Evolutionary conservation across 371 early-diverging fungal genomes (phyloP).

Genomic region (Batkoa obscura): DNA sequence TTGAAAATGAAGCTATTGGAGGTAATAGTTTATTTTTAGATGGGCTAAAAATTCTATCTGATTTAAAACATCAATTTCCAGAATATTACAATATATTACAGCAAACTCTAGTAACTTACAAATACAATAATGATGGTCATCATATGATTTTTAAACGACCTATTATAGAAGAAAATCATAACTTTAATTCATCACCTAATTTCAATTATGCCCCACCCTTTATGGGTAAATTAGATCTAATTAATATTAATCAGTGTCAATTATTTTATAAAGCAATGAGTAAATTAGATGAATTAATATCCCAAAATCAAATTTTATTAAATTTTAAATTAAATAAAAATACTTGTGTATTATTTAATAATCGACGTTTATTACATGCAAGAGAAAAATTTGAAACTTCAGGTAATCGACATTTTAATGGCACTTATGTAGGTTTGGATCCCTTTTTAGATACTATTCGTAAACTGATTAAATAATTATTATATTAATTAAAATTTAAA

Average conservation of each 20-base stretch:
- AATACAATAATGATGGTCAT: conserved; percentile 62
- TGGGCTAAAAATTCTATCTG: conserved; percentile 41
- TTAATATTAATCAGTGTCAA: conserved; percentile 19
- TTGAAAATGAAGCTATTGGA: conserved; percentile 58
- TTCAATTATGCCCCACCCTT: conserved; percentile 79
- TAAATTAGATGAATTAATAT: conserved; percentile 37
- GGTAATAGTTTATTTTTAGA: conserved; percentile 68
- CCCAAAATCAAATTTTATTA: conserved; percentile 31
- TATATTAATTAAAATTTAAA: too few relatives aligned
- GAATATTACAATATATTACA: conserved; percentile 35
- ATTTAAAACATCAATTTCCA: conserved; percentile 29
- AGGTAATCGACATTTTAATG: too few relatives aligned
- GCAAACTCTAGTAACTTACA: conserved; percentile 51
- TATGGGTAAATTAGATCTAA: conserved; percentile 53
- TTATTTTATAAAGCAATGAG: conserved; percentile 51
- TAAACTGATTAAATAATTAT: too few relatives aligned
- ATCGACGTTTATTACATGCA: conserved; percentile 69
- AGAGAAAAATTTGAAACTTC: conserved; percentile 57
- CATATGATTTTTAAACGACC: conserved; percentile 51
- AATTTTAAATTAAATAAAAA: conserved; percentile 49
- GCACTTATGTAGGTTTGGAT: too few relatives aligned
- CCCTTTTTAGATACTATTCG: too few relatives aligned
- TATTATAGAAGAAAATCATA: conserved; percentile 32
- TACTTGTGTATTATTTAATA: conserved; percentile 58
- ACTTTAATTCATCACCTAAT: conserved; percentile 18